phyloP scores from a whole-genome alignment of 441 rosid species.

The Dalechampia spathulata region DNA sequence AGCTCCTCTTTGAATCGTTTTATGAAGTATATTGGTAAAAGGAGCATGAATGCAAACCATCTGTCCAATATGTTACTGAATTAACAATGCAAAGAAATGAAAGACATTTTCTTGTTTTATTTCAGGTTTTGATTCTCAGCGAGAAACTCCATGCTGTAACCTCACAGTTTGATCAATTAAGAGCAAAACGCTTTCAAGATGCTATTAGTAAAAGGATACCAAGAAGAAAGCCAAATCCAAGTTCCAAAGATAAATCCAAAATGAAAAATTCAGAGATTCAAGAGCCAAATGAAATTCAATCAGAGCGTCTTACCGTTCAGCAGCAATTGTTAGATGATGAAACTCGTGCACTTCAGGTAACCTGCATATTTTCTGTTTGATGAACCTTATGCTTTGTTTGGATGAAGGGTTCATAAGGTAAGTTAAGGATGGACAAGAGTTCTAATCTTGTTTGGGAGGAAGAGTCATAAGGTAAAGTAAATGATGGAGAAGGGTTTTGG shows the following conservation, averaged over 20 bases:
- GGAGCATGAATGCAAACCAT: no score
- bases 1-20: constrained; percentile 6
- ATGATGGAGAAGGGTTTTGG: no score
- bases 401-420: no score
- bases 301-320: constrained; percentile 53
- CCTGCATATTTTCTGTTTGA: constrained; percentile 2
- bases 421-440: no score
- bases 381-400: neutral
- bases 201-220: constrained; percentile 69
- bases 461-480: no score
- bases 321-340: constrained; percentile 82
- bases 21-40: no score
- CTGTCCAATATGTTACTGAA: no score
- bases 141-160: constrained; percentile 92
- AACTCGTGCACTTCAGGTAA: constrained; percentile 92
- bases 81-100: neutral
- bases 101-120: neutral
- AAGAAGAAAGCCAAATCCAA: constrained; percentile 69
- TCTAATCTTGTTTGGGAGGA: no score
- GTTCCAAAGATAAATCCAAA: constrained; percentile 29
- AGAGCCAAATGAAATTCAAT: constrained; percentile 42
- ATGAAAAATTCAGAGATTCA: constrained; percentile 26
- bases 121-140: constrained; percentile 84
- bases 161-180: constrained; percentile 75
- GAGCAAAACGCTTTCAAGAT: constrained; percentile 92